phyloP scores from a whole-genome alignment of 2,329 filamentous ascomycete species.

The Curvularia verruculosa region DNA sequence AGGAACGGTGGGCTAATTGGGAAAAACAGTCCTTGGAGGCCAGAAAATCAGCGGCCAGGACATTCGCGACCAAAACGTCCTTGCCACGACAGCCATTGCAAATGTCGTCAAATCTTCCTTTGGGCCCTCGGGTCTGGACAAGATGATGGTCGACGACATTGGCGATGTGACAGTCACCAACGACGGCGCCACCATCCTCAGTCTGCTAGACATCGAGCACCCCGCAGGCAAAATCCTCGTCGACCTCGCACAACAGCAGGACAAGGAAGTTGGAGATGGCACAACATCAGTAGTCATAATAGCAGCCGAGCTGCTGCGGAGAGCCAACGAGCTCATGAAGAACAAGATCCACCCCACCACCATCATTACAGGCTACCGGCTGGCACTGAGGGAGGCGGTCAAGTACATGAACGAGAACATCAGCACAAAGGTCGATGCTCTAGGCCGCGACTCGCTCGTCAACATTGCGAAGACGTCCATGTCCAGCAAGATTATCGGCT shows the following conservation, averaged over 20 bases:
- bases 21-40: conserved; percentile 78
- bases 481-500: conserved; percentile 98
- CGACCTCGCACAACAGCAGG: conserved; percentile 96
- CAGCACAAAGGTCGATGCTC: conserved; percentile 89
- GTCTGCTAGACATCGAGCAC: conserved; percentile 94
- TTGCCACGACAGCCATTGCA: conserved; percentile 93
- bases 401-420: conserved; percentile 99
- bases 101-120: conserved; percentile 99
- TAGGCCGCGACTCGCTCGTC: conserved; percentile 87
- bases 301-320: conserved; percentile 88
- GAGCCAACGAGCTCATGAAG: conserved; percentile 98
- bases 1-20: conserved; percentile 28
- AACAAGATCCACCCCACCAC: conserved; percentile 99
- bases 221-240: conserved; percentile 98
- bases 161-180: conserved; percentile 99
- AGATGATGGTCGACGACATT: conserved; percentile 99
- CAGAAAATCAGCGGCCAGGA: conserved; percentile 97
- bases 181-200: conserved; percentile 96
- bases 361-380: conserved; percentile 96
- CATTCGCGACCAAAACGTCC: conserved; percentile 96
- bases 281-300: conserved; percentile 98
- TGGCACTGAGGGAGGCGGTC: conserved; percentile 93
- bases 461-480: conserved; percentile 99
- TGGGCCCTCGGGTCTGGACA: conserved; percentile 93
- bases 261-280: conserved; percentile 98